Evolutionary conservation across 106 monocot genomes (phyloP).

Genomic region (Hemerocallis citrina): DNA sequence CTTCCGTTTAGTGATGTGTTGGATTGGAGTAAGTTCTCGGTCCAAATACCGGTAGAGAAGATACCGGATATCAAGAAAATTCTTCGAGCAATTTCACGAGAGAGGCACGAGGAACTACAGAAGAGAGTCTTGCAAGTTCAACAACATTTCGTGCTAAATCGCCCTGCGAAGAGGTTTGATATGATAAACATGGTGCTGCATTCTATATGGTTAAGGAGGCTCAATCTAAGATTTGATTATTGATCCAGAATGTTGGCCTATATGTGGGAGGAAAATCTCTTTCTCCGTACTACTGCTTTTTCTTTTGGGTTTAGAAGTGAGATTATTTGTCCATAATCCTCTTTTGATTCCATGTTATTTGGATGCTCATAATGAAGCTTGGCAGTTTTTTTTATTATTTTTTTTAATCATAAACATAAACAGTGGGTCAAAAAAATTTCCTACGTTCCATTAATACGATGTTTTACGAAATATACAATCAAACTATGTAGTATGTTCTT

Average conservation of each 20-base stretch:
- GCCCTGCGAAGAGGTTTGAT: constrained; percentile 44
- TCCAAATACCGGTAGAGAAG: constrained; percentile 23
- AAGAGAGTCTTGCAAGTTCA: constrained; percentile 24
- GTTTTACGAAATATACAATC: too few species aligned
- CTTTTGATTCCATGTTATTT: too few species aligned
- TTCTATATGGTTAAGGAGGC: constrained; percentile 48
- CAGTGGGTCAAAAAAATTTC: too few species aligned
- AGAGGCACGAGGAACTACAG: constrained; percentile 15
- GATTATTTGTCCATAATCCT: too few species aligned
- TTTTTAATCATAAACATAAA: too few species aligned
- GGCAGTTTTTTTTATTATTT: too few species aligned
- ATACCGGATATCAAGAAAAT: constrained; percentile 43
- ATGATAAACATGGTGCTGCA: constrained; percentile 44
- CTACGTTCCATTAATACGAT: too few species aligned
- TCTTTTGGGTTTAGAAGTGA: too few species aligned
- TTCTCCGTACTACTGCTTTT: too few species aligned
- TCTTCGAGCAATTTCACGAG: constrained; percentile 13
- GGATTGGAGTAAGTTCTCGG: constrained; percentile 55
- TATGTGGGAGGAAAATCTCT: too few species aligned
- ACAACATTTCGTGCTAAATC: constrained; percentile 38
- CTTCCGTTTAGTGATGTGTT: constrained; percentile 70
- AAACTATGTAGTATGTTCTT: too few species aligned
- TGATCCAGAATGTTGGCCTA: background rate
- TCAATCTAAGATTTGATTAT: constrained; percentile 24
- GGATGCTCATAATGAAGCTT: too few species aligned